These are phyloP conservation scores for Xylariaceae sp. DNA, from an alignment of 2,329 filamentous ascomycete genomes.

Conservation along the genomic window DNA sequence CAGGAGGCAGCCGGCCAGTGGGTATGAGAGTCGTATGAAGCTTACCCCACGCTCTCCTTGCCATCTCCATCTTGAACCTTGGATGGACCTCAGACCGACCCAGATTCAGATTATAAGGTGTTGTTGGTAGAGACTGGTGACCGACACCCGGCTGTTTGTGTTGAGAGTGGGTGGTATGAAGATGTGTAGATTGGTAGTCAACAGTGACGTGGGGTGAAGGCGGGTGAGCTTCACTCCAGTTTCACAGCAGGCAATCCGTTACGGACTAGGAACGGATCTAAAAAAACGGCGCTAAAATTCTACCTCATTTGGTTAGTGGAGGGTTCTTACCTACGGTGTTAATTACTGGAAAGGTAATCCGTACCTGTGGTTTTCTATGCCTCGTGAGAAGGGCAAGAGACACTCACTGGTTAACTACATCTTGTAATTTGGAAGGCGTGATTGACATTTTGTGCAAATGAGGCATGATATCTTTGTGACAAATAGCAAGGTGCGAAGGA, in stretches of 20 bases:
- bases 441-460: too few species aligned
- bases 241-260: too few species aligned
- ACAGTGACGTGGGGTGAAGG: constrained; percentile 17
- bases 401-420: too few species aligned
- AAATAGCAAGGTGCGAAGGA: too few species aligned
- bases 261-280: too few species aligned
- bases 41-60: constrained; percentile 58
- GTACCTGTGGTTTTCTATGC: too few species aligned
- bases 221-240: constrained; percentile 6
- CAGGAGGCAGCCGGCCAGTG: constrained; percentile 19
- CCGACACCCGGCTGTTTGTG: not conserved
- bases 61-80: constrained; percentile 50
- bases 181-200: not conserved
- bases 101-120: constrained; percentile 3
- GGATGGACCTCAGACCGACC: constrained; percentile 9
- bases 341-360: too few species aligned
- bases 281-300: not conserved
- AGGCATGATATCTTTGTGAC: too few species aligned
- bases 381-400: too few species aligned
- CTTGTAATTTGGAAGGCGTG: too few species aligned
- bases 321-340: too few species aligned
- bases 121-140: constrained; percentile 3
- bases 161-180: constrained; percentile 4
- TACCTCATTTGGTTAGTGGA: not conserved
- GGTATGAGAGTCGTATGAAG: constrained; percentile 2